Base-by-base conservation (phyloP, 768 basidiomycete species). In the Termitomyces sp. region DNA sequence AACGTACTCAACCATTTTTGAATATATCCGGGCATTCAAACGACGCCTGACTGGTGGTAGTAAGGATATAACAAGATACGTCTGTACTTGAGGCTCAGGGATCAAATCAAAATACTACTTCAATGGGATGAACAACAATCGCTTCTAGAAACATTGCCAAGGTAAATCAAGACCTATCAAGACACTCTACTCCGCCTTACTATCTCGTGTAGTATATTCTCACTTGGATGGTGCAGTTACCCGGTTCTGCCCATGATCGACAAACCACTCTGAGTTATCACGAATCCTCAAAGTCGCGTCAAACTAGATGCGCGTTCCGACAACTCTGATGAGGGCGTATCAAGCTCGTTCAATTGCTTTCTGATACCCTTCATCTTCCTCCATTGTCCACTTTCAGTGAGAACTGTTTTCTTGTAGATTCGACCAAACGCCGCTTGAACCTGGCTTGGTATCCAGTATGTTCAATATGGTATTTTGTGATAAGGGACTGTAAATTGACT, bases 401-500 rank as follows among this genome's bases (percentile, higher is more conserved):
- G 5, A 10, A 36, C 36, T 5, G 11, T 51, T 15, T 36, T 2
- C 36, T 11, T 36, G n/a, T 10, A 83, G 81, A 11, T 81, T 74
- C 66, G 67, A 63, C 15, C 81, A 80, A 10, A 69, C 73, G 49
- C 70, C 81, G 45, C 67, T 84, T 42, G 72, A 83, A 61, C 79
- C 81, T 15, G 77, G 74, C 36, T 64, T 76, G 43, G 79, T 76
- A 60, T 71, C 67, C 37, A 77, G 80, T 80, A 65, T 54, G 73
- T 45, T 11, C n/a, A 31, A 51, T 29, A 0, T 10, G 17, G 4
- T 15, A 6, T 17, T 15, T 34, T 50, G 32, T 34, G 4, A 2
- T 14, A 4, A 34, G 9, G 9, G 10, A 32, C 17, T 0, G 25
- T 25, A 25, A 25, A 25, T 25, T 32, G 10, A 4, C 8, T 34